These are phyloP conservation scores for Celoporthe dispersa DNA, from an alignment of 2,329 filamentous ascomycete species.

Conservation along the genomic window DNA sequence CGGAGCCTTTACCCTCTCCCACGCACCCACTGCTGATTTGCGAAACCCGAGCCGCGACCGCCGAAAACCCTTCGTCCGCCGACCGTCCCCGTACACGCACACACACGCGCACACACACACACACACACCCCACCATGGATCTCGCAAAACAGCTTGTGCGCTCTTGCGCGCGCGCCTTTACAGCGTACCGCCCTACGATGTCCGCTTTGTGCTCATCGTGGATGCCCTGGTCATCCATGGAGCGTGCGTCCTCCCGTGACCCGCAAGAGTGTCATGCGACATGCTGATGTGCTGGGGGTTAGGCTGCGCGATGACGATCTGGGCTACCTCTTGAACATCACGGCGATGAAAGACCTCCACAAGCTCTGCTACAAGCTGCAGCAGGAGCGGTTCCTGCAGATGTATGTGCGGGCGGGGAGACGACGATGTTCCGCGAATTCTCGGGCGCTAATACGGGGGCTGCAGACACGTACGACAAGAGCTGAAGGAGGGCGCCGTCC, in stretches of 20 bases:
- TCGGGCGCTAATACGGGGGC: conserved; percentile 22
- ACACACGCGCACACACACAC: neutral
- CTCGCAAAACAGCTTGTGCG: conserved; percentile 78
- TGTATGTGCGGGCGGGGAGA: conserved; percentile 55
- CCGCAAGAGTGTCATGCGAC: conserved; percentile 50
- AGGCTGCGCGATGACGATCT: conserved; percentile 87
- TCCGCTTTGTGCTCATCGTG: conserved; percentile 80
- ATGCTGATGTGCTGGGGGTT: conserved; percentile 67
- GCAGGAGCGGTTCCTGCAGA: conserved; percentile 83
- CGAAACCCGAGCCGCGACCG: neutral
- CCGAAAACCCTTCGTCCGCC: neutral
- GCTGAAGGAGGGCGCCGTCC: conserved; percentile 77
- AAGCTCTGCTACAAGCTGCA: conserved; percentile 84
- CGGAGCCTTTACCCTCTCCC: neutral
- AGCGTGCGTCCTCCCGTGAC: conserved; percentile 56
- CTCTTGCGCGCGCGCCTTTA: conserved; percentile 80
- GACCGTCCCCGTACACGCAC: neutral
- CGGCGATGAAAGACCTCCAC: conserved; percentile 82
- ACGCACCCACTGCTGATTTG: neutral
- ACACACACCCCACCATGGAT: conserved; percentile 47
- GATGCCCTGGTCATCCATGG: conserved; percentile 87
- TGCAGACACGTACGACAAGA: conserved; percentile 74
- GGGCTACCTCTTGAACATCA: conserved; percentile 83
- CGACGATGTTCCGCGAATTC: neutral
- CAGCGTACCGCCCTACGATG: conserved; percentile 60